A percentile compares a stretch with the other conserved stretches of the same genome.
Evolutionary conservation across 352 stramenopile species (phyloP).

Genomic region (Aphanomyces stellatus): DNA sequence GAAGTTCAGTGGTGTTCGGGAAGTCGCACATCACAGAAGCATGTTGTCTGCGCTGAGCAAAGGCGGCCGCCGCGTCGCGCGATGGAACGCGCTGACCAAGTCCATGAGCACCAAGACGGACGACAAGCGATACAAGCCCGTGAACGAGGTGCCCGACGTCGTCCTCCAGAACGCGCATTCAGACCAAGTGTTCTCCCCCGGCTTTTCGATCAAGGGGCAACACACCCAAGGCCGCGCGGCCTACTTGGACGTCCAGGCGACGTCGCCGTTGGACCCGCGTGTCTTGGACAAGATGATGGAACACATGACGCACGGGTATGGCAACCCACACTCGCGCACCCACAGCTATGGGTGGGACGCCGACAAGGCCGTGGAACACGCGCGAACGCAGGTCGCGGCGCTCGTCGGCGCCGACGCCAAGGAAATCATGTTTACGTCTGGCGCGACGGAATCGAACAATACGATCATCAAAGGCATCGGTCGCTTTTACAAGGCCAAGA

Average conservation of each 20-base stretch:
- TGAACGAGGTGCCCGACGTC: constrained; percentile 73
- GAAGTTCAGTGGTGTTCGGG: neutral
- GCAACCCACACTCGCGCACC: constrained; percentile 98
- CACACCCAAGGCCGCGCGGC: constrained; percentile 66
- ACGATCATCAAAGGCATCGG: constrained; percentile 96
- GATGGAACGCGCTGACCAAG: neutral
- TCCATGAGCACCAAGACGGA: neutral
- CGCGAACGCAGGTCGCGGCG: constrained; percentile 75
- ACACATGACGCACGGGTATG: constrained; percentile 94
- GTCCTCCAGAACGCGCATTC: constrained; percentile 70
- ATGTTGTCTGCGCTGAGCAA: constrained; percentile 6
- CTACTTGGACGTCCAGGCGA: constrained; percentile 97
- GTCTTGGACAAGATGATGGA: constrained; percentile 99
- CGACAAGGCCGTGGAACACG: constrained; percentile 92
- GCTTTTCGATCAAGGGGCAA: constrained; percentile 60
- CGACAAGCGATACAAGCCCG: constrained; percentile 78
- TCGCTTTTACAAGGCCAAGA: constrained; percentile 92
- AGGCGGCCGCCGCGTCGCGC: neutral
- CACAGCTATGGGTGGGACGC: constrained; percentile 98
- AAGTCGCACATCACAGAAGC: neutral
- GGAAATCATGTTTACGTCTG: constrained; percentile 99
- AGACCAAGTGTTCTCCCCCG: constrained; percentile 71
- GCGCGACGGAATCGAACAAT: constrained; percentile 99
- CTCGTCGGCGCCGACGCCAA: constrained; percentile 95
- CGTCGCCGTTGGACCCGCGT: constrained; percentile 96